Evolutionary conservation across 2,329 filamentous ascomycete genomes (phyloP).

Genomic region (Byssothecium circinans): DNA sequence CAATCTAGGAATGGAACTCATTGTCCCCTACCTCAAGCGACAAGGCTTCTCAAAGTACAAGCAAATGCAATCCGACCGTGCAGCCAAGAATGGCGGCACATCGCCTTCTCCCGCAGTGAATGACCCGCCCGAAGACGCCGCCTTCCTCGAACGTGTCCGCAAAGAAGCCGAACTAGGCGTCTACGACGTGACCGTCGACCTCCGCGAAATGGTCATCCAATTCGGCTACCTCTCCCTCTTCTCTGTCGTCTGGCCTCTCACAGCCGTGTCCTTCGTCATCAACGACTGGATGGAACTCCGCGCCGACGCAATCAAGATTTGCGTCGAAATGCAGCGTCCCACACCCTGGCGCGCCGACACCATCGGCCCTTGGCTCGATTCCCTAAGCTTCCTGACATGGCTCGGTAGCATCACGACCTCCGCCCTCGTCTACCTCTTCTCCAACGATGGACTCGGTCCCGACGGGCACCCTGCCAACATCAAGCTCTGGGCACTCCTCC

Average conservation of each 20-base stretch:
- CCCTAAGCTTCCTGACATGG: constrained; percentile 89
- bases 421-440: constrained; percentile 88
- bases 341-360: constrained; percentile 89
- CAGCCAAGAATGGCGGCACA: constrained; percentile 58
- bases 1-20: constrained; percentile 79
- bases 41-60: constrained; percentile 77
- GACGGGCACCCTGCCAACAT: constrained; percentile 70
- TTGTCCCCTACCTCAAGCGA: constrained; percentile 84
- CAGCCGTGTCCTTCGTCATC: constrained; percentile 81
- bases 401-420: constrained; percentile 85
- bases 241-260: constrained; percentile 93
- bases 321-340: constrained; percentile 82
- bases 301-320: constrained; percentile 92
- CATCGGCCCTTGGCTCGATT: constrained; percentile 89
- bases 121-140: constrained; percentile 75
- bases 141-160: constrained; percentile 79
- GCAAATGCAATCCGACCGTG: constrained; percentile 65
- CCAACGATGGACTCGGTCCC: constrained; percentile 65
- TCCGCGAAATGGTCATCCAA: constrained; percentile 66
- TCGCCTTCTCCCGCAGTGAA: constrained; percentile 54
- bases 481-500: constrained; percentile 75
- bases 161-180: constrained; percentile 77
- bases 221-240: constrained; percentile 89
- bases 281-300: constrained; percentile 97
- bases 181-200: constrained; percentile 89